Percentiles rank a stretch among this genome's conserved stretches.
Evolutionary conservation across 1,284 basidiomycete genomes (phyloP).

Genomic region (Trametes pubescens): DNA sequence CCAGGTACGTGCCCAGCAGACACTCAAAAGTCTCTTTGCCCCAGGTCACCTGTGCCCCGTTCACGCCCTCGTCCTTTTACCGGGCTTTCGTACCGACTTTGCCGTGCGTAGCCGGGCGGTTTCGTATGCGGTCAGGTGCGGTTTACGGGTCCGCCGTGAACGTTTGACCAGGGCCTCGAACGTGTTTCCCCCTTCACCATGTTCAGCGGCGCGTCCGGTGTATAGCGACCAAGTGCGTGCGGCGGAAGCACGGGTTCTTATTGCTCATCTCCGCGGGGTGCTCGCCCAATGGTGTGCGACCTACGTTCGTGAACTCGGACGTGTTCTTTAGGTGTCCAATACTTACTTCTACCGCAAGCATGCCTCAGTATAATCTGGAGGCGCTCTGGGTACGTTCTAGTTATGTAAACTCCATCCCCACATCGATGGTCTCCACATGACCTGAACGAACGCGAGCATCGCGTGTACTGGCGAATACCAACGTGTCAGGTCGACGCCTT

Average conservation of each 20-base stretch:
- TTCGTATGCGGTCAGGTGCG: constrained; percentile 13
- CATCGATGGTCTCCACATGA: neutral
- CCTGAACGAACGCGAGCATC: neutral
- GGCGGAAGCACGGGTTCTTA: neutral
- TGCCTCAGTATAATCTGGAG: neutral
- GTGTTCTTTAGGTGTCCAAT: neutral
- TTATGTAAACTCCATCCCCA: neutral
- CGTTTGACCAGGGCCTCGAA: constrained; percentile 16
- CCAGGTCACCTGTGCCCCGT: constrained; percentile 21
- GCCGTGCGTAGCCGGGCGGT: constrained; percentile 17
- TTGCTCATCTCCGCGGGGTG: constrained; percentile 1
- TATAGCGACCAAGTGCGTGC: neutral
- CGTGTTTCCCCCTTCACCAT: neutral
- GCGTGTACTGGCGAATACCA: neutral
- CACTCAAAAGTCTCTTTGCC: constrained; percentile 19
- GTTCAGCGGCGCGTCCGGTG: neutral
- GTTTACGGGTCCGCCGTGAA: neutral
- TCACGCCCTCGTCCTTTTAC: constrained; percentile 1
- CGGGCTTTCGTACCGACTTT: constrained; percentile 21
- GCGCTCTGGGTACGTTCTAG: neutral
- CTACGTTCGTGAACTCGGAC: neutral
- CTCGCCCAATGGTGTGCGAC: neutral
- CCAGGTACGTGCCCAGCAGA: constrained; percentile 17
- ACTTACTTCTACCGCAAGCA: neutral
- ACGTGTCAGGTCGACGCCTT: neutral